Percentiles rank a stretch among this genome's conserved stretches.
Evolutionary conservation across 805 yeast genomes (phyloP).

Genomic region (Priceomyces fermenticarens): DNA sequence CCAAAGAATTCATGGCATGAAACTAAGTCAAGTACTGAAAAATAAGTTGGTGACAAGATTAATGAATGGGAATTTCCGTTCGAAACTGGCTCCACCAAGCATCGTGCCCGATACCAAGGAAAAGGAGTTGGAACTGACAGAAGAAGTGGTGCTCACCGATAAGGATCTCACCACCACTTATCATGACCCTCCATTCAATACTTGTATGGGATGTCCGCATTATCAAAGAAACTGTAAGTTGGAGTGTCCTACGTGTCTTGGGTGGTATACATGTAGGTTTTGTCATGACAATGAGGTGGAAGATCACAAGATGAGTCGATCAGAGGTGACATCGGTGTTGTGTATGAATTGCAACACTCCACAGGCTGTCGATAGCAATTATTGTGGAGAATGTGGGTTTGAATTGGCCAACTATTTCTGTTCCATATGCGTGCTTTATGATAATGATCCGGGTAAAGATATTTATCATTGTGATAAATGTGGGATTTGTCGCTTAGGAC

Average conservation of each 20-base stretch:
- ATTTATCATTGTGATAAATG: slow-evolving; percentile 92
- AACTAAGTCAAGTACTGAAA: slow-evolving; percentile 41
- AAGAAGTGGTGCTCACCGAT: slow-evolving; percentile 46
- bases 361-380: slow-evolving; percentile 65
- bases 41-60: slow-evolving; percentile 55
- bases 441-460: slow-evolving; percentile 71
- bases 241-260: slow-evolving; percentile 71
- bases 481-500: slow-evolving; percentile 88
- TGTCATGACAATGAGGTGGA: slow-evolving; percentile 70
- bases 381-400: slow-evolving; percentile 65
- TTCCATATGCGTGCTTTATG: slow-evolving; percentile 73
- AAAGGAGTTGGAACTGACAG: slow-evolving; percentile 10
- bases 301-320: slow-evolving; percentile 49
- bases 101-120: slow-evolving; percentile 5
- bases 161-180: slow-evolving; percentile 49
- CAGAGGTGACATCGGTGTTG: slow-evolving; percentile 61
- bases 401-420: slow-evolving; percentile 78
- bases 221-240: slow-evolving; percentile 80
- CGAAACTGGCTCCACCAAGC: slow-evolving; percentile 19
- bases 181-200: slow-evolving; percentile 37
- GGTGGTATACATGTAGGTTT: slow-evolving; percentile 79
- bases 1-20: slow-evolving; percentile 41
- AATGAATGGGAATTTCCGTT: slow-evolving; percentile 64
- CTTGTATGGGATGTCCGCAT: slow-evolving; percentile 73
- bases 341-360: slow-evolving; percentile 80